Conservation (phyloP, 73 alveolate species). For the Effrenium voratum region DNA sequence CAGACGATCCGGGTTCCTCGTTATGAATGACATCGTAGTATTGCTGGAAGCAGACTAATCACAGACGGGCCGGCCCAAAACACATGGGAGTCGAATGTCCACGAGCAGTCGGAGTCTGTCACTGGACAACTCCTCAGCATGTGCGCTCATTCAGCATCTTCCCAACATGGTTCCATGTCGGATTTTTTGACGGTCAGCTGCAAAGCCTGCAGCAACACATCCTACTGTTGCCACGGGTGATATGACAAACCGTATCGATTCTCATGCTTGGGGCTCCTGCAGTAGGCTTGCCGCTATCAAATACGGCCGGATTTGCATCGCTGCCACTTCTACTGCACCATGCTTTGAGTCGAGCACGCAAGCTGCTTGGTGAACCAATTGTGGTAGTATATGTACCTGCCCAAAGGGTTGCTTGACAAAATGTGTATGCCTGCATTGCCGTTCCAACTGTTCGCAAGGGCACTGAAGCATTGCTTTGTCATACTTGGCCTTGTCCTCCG, state of each 20-base stretch:
- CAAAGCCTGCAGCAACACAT: no score
- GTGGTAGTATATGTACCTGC: constrained; percentile 84
- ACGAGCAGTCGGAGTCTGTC: background rate
- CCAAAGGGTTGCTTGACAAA: background rate
- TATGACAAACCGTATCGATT: no score
- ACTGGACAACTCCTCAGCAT: constrained; percentile 49
- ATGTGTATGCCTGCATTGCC: background rate
- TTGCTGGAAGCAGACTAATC: background rate
- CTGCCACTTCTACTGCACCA: no score
- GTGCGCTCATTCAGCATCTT: no score
- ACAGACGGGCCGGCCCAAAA: constrained; percentile 15
- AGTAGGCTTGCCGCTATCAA: no score
- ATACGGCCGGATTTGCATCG: no score
- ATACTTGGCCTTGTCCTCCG: constrained; percentile 63
- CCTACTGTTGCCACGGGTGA: no score
- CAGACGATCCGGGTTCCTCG: background rate
- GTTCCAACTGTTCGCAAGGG: background rate
- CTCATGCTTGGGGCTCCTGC: no score
- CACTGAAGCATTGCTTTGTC: constrained; percentile 90
- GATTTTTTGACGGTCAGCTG: no score
- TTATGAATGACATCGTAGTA: background rate
- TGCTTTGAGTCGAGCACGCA: constrained; percentile 4
- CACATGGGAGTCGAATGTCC: constrained; percentile 76
- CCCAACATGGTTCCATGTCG: no score
- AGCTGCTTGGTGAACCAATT: constrained; percentile 86